A percentile compares a stretch with the other conserved stretches of the same genome.
Evolutionary conservation across 495 filamentous ascomycete species (phyloP).

Genomic region (Neurospora terricola): DNA sequence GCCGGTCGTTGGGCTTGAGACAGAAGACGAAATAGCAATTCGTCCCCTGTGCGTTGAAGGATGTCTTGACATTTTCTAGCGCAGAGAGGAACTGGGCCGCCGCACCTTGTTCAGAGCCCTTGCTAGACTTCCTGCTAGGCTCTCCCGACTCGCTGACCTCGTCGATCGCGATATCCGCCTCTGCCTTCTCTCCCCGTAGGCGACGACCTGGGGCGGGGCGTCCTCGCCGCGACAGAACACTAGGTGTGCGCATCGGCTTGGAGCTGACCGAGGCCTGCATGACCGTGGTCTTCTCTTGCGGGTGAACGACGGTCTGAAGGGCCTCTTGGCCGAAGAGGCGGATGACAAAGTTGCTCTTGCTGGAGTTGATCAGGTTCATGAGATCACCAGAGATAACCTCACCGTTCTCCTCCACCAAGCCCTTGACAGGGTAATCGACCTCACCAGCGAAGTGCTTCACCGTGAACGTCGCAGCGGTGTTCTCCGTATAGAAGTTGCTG

Average conservation of each 20-base stretch:
- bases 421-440: constrained; percentile 83
- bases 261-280: constrained; percentile 96
- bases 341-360: constrained; percentile 76
- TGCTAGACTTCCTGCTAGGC: constrained; percentile 20
- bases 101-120: constrained; percentile 60
- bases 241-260: constrained; percentile 83
- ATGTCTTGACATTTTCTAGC: constrained; percentile 79
- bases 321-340: constrained; percentile 91
- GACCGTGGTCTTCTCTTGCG: constrained; percentile 79
- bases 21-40: constrained; percentile 97
- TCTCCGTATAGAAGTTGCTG: constrained; percentile 73
- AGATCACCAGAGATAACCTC: constrained; percentile 92
- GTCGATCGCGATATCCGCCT: constrained; percentile 29
- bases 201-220: constrained; percentile 33
- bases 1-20: constrained; percentile 91
- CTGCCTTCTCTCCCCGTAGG: constrained; percentile 25
- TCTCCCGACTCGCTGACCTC: constrained; percentile 43
- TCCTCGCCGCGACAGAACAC: constrained; percentile 62
- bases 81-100: constrained; percentile 86
- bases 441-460: constrained; percentile 94
- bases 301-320: constrained; percentile 79
- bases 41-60: constrained; percentile 65
- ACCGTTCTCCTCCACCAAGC: constrained; percentile 86
- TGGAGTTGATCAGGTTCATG: constrained; percentile 86
- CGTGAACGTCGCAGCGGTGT: constrained; percentile 67